Percentiles rank a stretch among this genome's conserved stretches.
These are phyloP conservation scores for Candolleomyces efflorescens DNA, from an alignment of 768 basidiomycete genomes.

Conservation along the genomic window DNA sequence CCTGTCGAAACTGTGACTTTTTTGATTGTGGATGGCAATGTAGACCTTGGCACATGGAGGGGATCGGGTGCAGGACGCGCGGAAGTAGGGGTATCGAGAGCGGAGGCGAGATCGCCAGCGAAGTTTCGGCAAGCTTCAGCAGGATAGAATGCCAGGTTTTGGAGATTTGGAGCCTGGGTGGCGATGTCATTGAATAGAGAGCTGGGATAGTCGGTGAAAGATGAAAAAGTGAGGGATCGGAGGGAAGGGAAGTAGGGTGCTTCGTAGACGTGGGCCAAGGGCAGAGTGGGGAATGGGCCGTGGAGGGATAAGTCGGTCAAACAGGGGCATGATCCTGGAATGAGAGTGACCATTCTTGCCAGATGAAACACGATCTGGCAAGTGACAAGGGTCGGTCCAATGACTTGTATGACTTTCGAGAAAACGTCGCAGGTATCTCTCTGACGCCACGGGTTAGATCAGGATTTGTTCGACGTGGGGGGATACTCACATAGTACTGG, in stretches of 20 bases:
- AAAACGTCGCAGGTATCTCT: conserved; percentile 15
- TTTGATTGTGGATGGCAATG: conserved; percentile 9
- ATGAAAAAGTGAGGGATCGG: conserved; percentile 16
- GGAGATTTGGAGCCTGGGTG: conserved; percentile 7
- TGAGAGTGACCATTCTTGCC: conserved; percentile 14
- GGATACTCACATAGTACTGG: conserved; percentile 8
- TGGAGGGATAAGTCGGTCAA: conserved; percentile 22
- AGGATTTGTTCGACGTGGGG: not conserved
- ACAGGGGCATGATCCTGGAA: conserved; percentile 19
- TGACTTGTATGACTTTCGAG: conserved; percentile 13
- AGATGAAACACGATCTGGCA: conserved; percentile 22
- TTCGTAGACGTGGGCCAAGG: conserved; percentile 5
- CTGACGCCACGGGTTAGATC: conserved; percentile 8
- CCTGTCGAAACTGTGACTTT: conserved; percentile 14
- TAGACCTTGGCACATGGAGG: not conserved
- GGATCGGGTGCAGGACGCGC: not conserved
- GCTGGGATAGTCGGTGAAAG: conserved; percentile 17
- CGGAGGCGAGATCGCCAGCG: conserved; percentile 13
- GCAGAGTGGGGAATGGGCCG: conserved; percentile 21
- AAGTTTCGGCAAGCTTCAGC: conserved; percentile 14
- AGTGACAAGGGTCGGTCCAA: conserved; percentile 19
- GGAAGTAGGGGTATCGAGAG: conserved; percentile 3
- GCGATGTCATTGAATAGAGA: conserved; percentile 17
- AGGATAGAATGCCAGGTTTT: conserved; percentile 15
- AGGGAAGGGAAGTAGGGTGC: conserved; percentile 18